Conservation (phyloP, 768 basidiomycete species). For the Rubroboletus satanas region DNA sequence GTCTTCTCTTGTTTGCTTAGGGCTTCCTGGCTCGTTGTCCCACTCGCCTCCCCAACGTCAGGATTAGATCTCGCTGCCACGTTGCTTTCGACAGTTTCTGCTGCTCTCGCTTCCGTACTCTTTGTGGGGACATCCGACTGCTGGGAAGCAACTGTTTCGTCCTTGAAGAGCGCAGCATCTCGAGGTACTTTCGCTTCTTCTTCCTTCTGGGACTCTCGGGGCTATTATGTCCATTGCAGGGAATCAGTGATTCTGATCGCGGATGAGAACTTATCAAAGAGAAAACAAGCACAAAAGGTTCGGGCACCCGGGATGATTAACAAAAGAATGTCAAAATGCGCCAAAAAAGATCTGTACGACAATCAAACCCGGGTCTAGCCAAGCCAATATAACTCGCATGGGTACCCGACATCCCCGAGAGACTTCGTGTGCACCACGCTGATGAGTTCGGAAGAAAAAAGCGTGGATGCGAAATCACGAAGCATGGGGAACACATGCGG, state of each 20-base stretch:
- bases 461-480: background rate
- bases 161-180: background rate
- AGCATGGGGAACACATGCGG: background rate
- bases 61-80: background rate
- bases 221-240: conserved; percentile 4
- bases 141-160: background rate
- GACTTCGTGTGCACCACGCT: background rate
- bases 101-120: background rate
- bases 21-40: background rate
- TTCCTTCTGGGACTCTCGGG: background rate
- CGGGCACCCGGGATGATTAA: background rate
- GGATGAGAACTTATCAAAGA: background rate
- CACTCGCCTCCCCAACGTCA: background rate
- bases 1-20: background rate
- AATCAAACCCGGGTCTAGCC: background rate
- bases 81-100: background rate
- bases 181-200: background rate
- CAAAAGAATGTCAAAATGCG: background rate
- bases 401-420: background rate
- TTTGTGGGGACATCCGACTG: background rate
- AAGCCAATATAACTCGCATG: background rate
- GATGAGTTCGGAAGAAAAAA: background rate
- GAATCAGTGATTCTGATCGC: conserved; percentile 6
- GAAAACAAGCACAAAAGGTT: background rate
- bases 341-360: background rate